A percentile compares a stretch with the other conserved stretches of the same genome.
These are phyloP conservation scores for Paramecium caudatum DNA, from an alignment of 73 alveolate species.

Conservation along the genomic window DNA sequence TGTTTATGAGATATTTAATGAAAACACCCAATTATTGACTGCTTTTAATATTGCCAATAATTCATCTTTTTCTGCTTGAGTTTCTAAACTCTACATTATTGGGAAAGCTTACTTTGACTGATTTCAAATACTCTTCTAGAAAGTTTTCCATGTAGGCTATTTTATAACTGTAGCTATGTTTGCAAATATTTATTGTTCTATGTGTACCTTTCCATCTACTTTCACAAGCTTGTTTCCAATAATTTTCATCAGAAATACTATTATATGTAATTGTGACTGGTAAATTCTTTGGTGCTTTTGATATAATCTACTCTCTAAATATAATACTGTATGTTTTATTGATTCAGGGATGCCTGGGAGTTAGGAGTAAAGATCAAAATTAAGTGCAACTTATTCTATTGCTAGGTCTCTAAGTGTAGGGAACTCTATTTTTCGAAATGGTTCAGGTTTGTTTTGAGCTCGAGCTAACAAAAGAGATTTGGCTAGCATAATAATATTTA, in stretches of 20 bases:
- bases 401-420: constrained; percentile 80
- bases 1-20: constrained; percentile 83
- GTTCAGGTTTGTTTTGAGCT: constrained; percentile 59
- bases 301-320: constrained; percentile 74
- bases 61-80: constrained; percentile 71
- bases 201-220: constrained; percentile 79
- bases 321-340: constrained; percentile 42
- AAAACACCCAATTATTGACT: constrained; percentile 83
- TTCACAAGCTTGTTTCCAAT: constrained; percentile 87
- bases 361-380: constrained; percentile 84
- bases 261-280: constrained; percentile 85
- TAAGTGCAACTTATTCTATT: constrained; percentile 85
- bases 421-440: constrained; percentile 66
- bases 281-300: constrained; percentile 76
- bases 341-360: constrained; percentile 84
- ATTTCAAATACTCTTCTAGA: constrained; percentile 81
- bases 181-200: constrained; percentile 77
- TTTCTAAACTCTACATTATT: constrained; percentile 40
- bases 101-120: constrained; percentile 66
- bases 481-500: constrained; percentile 69
- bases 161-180: constrained; percentile 88
- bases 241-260: constrained; percentile 83
- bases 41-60: constrained; percentile 82
- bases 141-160: constrained; percentile 86
- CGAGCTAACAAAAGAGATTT: constrained; percentile 65